These are phyloP conservation scores for Sporothrix curviconia DNA, from an alignment of 2,329 filamentous ascomycete species.

Conservation along the genomic window DNA sequence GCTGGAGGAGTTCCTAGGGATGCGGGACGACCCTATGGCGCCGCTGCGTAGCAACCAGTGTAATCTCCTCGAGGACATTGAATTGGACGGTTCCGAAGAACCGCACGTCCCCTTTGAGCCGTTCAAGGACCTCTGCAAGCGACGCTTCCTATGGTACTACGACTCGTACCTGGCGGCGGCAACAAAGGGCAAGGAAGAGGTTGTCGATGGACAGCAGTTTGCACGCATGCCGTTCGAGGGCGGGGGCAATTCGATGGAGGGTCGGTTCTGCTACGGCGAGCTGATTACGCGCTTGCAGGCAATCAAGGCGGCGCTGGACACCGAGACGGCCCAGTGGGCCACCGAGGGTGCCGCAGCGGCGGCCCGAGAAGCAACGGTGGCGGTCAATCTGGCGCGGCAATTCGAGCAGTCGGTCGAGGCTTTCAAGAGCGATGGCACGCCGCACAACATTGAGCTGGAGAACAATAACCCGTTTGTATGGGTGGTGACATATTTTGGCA, in stretches of 20 bases:
- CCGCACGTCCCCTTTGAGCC: constrained; percentile 62
- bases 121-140: constrained; percentile 85
- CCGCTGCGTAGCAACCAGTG: no score
- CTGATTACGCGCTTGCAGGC: constrained; percentile 61
- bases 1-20: constrained; percentile 69
- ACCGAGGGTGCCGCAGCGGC: constrained; percentile 57
- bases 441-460: constrained; percentile 69
- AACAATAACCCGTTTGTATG: constrained; percentile 85
- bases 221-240: constrained; percentile 84
- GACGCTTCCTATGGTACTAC: constrained; percentile 92
- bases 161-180: constrained; percentile 74
- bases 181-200: constrained; percentile 55
- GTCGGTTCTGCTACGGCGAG: constrained; percentile 72
- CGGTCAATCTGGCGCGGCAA: constrained; percentile 75
- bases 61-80: constrained; percentile 39
- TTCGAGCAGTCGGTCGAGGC: constrained; percentile 73
- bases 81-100: constrained; percentile 46
- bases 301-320: constrained; percentile 64
- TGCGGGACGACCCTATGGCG: constrained; percentile 29
- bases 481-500: constrained; percentile 81
- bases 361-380: constrained; percentile 63
- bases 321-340: constrained; percentile 68
- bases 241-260: constrained; percentile 71
- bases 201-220: constrained; percentile 60
- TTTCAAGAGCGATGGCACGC: constrained; percentile 64